Evolutionary conservation across 2,329 filamentous ascomycete genomes (phyloP), one percentile per base, ranked within the genome.

Genomic region (Penicillium sp.): DNA sequence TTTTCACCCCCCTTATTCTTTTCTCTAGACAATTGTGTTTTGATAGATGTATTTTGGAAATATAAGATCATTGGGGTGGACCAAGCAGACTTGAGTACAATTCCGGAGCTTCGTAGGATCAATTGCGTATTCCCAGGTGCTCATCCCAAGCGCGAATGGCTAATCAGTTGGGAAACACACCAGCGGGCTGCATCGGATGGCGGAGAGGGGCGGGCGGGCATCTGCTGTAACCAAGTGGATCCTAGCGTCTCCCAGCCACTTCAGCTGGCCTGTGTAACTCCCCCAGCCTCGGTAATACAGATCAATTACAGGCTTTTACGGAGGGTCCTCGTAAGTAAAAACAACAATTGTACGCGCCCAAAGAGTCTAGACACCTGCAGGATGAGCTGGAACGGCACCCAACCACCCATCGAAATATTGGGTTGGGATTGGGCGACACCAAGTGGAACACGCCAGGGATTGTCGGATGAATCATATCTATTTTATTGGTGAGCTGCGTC

Each of bases 281-380:
- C 31, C 51, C 43, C 50, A 46, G 43, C 42, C 51, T 53, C 51
- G 43, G 51, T 53, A 53, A 42, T 48, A 48, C 50, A 46, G 9
- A 11, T 18, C 7, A n/a, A 43, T 51, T 51, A 51, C 35, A 31
- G 18, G 29, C 14, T 22, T 20, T 40, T 40, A 40, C 37, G 11
- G 37, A 18, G 44, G 26, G 44, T 31, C 18, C 40, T 20, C 25
- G 49, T 33, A 42, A 37, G 27, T 12, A 14, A 25, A 44, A 51
- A 51, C 27, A 35, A 51, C 49, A 49, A 49, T 12, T 9, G 23
- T 51, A 49, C 29, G 48, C 48, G 48, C 40, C 37, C 49, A 56
- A 54, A 54, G 40, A 55, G 59, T 61, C 60, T 61, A 61, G 60
- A 54, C 54, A 31, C 43, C 45, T 59, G 56, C 56, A 55, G 53